Base-by-base conservation (phyloP, 2,329 filamentous ascomycete species). In the Cladosporium velox region DNA sequence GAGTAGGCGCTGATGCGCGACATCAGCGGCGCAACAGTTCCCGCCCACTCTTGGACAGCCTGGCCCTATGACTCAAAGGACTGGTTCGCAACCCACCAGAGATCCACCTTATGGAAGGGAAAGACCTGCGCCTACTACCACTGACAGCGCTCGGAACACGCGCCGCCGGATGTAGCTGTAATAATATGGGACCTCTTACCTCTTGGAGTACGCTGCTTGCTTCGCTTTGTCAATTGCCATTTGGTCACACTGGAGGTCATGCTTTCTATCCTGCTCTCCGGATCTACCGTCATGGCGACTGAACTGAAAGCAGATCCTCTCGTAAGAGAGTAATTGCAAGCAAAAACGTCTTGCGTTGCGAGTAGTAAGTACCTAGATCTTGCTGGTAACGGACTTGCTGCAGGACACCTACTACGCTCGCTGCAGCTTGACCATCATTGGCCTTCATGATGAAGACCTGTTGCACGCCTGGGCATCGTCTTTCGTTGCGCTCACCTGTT, bases 1-100 rank as follows among this genome's bases (percentile, higher is more conserved):
- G 58, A 52, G 41, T 44, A 47, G 26, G 64, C 64, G 51, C 64
- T 65, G 64, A 65, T 60, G 64, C 44, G 49, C 34, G 34, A 60
- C 47, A 44, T 54, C 55, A 65, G 63, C 55, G 34, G 61, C 51
- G 35, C 28, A 30, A 8, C 61, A 64, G n/a, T 64, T 41, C 28
- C 35, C 51, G 18, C 44, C 44, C 0, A 60, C 64, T 51, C 57
- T 55, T 21, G 64, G 64, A 24, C 55, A 65, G 30, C 21, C 64
- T 47, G 51, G 51, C 21, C 61, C n/a, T 3, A 28, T 30, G 24
- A 35, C 14, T 26, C 61, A 64, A 47, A 64, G 51, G 61, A 51
- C 47, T 47, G 61, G 61, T 14, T 35, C 28, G 26, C 61, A 44
- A 35, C 51, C 61, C 26, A 34, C 14, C 30, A 64, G 35, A 47